Base-by-base conservation (phyloP, 1,139 yeast genomes). In the Lipomyces yarrowii region DNA sequence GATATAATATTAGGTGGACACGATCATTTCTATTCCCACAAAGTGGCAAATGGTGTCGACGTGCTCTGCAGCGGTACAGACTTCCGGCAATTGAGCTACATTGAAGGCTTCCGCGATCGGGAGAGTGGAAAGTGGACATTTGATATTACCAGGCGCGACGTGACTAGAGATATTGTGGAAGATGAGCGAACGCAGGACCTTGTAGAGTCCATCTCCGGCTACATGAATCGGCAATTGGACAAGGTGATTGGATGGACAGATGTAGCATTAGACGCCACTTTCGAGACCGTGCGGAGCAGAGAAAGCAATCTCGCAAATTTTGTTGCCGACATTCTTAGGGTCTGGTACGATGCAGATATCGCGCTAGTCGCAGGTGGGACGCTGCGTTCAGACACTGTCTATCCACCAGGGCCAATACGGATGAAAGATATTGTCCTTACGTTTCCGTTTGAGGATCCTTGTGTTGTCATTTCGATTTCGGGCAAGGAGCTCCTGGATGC, bases 401-500 rank as follows among this genome's bases (percentile, higher is more conserved):
- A 61, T 42, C 57, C 52, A 10, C 46, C 59, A 15, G 71, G 71
- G 2, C 66, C 67, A 8, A 21, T 69, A 4, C 26, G 60, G 2
- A 57, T 69, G 56, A 62, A 63, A 37, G 70, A 67, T 32, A 59
- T 69, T 30, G 69, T 68, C 7, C 42, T 64, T n/a, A 57, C 68
- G 11, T 69, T 69, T 33, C 71, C 71, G 1, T 69, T 64, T 46
- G 71, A 69, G 26, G 71, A 69, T 64, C 70, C 71, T 1, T 65
- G 69, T 18, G 71, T 69, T 11, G 71, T 69, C 5, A 51, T 69
- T 13, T 51, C 60, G n/a, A 52, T 69, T 8, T 30, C 69, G 21
- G 71, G 71, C 13, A 32, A 52, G 32, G 63, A 61, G 35, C 37
- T 69, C 11, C 56, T 67, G 30, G 67, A 55, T 2, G 70, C 70